Base-by-base conservation (phyloP, 305 asterid species). In the Ilex paraguariensis region DNA sequence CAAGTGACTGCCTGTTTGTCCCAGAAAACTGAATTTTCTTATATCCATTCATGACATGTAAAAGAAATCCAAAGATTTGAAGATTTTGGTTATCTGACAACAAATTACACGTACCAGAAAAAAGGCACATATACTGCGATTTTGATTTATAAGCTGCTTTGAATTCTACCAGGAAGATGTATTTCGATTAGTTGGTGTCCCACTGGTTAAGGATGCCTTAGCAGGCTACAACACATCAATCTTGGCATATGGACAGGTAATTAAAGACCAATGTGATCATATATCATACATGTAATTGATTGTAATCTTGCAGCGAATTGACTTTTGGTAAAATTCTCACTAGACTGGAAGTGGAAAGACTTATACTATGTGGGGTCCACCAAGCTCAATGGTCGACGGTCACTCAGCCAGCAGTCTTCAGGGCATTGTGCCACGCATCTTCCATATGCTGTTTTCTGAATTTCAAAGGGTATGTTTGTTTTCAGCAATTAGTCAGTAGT, bases 311-410 rank as follows among this genome's bases (percentile, higher is more conserved):
- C 28, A 46, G 13, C 60, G 59, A 57, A 57, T 31, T 45, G 42
- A 46, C 36, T 42, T 62, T 63, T 68, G 68, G 57, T 46, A 66
- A 64, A 63, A 56, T 52, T 16, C 50, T 75, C 70, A 30, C 72
- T 64, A 89, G 98, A 87, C 90, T 75, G 97, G 97, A 49, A 92
- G 91, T 76, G 98, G 98, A 31, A 89, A 92, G 79, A 79, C 97
- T 21, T 87, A 78, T 69, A 89, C 97, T 49, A 85, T 92, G 96
- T 92, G 97, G 96, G 97, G 98, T 59, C 95, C 97, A 13, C 97
- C 81, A 17, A 87, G 88, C 71, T 87, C 98, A 12, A 87, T 92
- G 89, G 83, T 89, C 64, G 96, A 80, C 33, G 77, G 73, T 76
- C 94, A 87, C 52, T 74, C 85, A 31, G 73, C 71, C 54, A 62